Percentiles rank a stretch among this genome's conserved stretches.
Conservation (phyloP, 2,329 filamentous ascomycete species). For the Harringtonia lauricola region DNA sequence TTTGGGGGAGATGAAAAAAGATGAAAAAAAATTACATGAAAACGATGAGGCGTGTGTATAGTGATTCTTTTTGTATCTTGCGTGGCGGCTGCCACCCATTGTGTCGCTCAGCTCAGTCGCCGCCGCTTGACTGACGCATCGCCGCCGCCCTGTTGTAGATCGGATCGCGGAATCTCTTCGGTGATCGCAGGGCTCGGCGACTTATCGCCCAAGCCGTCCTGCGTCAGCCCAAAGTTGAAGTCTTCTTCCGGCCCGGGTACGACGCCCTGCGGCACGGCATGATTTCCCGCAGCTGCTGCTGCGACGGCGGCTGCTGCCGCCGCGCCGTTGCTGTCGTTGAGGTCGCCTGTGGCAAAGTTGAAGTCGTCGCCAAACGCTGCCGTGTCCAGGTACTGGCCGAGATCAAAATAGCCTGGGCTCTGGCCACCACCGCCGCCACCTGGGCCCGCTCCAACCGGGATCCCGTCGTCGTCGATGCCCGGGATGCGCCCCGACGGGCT, state of each 20-base stretch:
- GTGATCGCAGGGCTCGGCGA: slow-evolving; percentile 11
- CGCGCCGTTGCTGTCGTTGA: slow-evolving; percentile 19
- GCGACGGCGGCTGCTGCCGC: slow-evolving; percentile 3
- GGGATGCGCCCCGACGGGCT: slow-evolving; percentile 72
- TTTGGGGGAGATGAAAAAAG: no score
- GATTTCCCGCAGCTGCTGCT: slow-evolving; percentile 4
- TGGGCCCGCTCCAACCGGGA: not conserved
- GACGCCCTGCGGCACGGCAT: no score
- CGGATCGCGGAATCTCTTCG: slow-evolving; percentile 11
- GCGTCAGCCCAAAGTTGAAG: slow-evolving; percentile 38
- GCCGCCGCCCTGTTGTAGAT: slow-evolving; percentile 4
- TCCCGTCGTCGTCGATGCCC: slow-evolving; percentile 41
- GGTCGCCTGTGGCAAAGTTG: slow-evolving; percentile 31
- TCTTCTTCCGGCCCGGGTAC: slow-evolving; percentile 30
- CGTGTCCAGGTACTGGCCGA: slow-evolving; percentile 37
- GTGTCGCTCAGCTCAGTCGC: not conserved
- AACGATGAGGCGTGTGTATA: no score
- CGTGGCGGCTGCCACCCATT: not conserved
- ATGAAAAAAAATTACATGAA: no score
- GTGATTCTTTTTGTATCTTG: no score
- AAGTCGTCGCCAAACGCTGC: slow-evolving; percentile 36
- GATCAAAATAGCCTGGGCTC: slow-evolving; percentile 27
- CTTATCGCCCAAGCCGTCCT: slow-evolving; percentile 14
- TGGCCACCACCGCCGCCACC: not conserved
- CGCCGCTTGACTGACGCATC: not conserved